Conservation (phyloP, 2,329 filamentous ascomycete genomes). For the Colletotrichum navitas region DNA sequence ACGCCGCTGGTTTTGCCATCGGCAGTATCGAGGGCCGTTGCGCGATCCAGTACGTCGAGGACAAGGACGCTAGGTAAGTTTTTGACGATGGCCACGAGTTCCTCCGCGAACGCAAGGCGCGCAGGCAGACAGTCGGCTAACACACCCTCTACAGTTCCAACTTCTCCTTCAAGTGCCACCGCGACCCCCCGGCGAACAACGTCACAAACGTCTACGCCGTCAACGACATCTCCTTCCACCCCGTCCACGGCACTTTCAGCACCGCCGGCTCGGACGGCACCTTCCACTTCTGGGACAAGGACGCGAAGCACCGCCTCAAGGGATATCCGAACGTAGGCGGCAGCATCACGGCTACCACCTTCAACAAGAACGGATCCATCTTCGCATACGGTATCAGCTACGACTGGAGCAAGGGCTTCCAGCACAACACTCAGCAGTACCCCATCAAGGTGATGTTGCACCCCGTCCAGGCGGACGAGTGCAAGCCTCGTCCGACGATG, state of each 20-base stretch:
- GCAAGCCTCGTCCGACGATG: constrained; percentile 70
- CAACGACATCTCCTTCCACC: constrained; percentile 98
- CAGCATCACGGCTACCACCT: constrained; percentile 90
- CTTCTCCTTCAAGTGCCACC: constrained; percentile 99
- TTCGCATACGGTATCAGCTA: constrained; percentile 94
- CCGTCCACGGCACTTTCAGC: constrained; percentile 96
- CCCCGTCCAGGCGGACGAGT: constrained; percentile 74
- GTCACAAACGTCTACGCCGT: constrained; percentile 92
- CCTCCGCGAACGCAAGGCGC: not conserved
- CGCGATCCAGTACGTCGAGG: constrained; percentile 98
- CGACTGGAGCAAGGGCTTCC: constrained; percentile 98
- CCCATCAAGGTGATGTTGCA: constrained; percentile 90
- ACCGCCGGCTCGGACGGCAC: constrained; percentile 96
- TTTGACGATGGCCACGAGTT: not conserved
- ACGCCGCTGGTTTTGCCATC: constrained; percentile 92
- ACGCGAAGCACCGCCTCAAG: constrained; percentile 89
- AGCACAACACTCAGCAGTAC: constrained; percentile 80
- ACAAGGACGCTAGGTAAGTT: constrained; percentile 83
- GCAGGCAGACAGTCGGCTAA: constrained; percentile 21
- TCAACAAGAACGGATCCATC: constrained; percentile 86
- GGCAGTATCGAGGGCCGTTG: constrained; percentile 97
- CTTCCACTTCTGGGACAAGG: constrained; percentile 97
- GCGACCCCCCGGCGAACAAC: constrained; percentile 81
- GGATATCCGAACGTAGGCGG: constrained; percentile 88
- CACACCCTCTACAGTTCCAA: constrained; percentile 72